Percentiles rank a stretch among this genome's conserved stretches.
These are phyloP conservation scores for Colletotrichum trifolii DNA, from an alignment of 2,329 filamentous ascomycete genomes.

Conservation along the genomic window DNA sequence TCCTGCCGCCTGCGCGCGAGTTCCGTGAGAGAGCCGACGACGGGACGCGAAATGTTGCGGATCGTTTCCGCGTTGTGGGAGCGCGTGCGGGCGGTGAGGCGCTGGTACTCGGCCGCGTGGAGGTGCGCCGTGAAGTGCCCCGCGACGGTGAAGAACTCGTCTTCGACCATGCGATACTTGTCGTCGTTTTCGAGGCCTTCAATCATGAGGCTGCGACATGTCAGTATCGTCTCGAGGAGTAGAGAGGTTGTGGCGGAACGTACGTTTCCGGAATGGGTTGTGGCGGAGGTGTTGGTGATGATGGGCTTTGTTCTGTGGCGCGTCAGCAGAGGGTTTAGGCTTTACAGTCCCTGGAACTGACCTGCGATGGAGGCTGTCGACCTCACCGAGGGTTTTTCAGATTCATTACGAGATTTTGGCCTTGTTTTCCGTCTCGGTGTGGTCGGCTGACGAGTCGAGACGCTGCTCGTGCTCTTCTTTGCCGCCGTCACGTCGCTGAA, in stretches of 20 bases:
- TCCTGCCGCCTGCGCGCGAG: slow-evolving; percentile 49
- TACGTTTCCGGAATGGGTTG: slow-evolving; percentile 60
- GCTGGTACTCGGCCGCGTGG: slow-evolving; percentile 80
- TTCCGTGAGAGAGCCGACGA: slow-evolving; percentile 54
- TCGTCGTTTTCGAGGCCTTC: slow-evolving; percentile 76
- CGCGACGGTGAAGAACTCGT: slow-evolving; percentile 77
- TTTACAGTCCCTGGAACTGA: background rate
- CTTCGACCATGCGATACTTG: slow-evolving; percentile 84
- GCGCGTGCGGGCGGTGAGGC: slow-evolving; percentile 69
- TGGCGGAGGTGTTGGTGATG: slow-evolving; percentile 65
- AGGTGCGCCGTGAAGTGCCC: slow-evolving; percentile 78
- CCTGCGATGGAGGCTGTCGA: slow-evolving; percentile 11
- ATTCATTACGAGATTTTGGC: background rate
- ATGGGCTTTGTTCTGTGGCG: slow-evolving; percentile 50
- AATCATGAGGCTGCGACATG: slow-evolving; percentile 66
- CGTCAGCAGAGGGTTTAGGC: too few species aligned
- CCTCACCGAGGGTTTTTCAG: background rate
- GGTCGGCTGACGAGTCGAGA: background rate
- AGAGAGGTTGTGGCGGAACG: background rate
- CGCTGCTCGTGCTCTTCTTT: slow-evolving; percentile 7
- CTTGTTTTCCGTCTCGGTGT: background rate
- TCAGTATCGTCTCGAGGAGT: slow-evolving; percentile 24
- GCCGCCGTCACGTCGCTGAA: background rate
- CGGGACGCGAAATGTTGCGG: slow-evolving; percentile 61
- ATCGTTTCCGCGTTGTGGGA: slow-evolving; percentile 65